Percentiles rank a stretch among this genome's conserved stretches.
Conservation (phyloP, 257 asterid genomes). For the Cinchona pubescens region DNA sequence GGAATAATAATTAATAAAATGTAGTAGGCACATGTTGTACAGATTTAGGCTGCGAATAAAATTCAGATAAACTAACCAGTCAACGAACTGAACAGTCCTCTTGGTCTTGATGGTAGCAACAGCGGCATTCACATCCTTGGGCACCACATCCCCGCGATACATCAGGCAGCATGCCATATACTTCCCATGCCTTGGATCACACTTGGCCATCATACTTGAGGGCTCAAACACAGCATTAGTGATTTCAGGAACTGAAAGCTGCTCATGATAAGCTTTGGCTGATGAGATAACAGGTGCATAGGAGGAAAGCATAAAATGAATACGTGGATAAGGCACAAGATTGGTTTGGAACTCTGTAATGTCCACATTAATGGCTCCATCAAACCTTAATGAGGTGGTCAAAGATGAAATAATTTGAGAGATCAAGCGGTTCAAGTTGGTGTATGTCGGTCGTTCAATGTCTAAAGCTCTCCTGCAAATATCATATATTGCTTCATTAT, state of each 20-base stretch:
- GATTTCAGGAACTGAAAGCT: conserved; percentile 20
- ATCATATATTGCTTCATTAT: conserved; percentile 25
- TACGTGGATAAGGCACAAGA: conserved; percentile 24
- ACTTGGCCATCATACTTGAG: conserved; percentile 24
- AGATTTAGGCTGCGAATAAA: neutral
- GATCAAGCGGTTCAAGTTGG: conserved; percentile 23
- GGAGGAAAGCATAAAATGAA: conserved; percentile 25
- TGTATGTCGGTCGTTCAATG: conserved; percentile 21
- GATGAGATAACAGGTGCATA: conserved; percentile 24
- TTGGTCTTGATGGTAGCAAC: conserved; percentile 21
- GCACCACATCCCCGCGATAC: conserved; percentile 23
- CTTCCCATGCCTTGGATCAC: conserved; percentile 23
- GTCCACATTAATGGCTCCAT: conserved; percentile 21
- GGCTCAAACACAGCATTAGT: conserved; percentile 21
- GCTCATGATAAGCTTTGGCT: conserved; percentile 24
- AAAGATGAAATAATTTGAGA: conserved; percentile 21
- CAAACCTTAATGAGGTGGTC: conserved; percentile 24
- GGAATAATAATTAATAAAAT: neutral
- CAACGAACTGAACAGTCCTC: conserved; percentile 20
- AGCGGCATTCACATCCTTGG: conserved; percentile 25
- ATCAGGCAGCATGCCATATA: conserved; percentile 25
- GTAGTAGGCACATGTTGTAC: neutral
- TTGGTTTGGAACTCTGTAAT: conserved; percentile 22
- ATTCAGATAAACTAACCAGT: conserved; percentile 14
- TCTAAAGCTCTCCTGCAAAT: conserved; percentile 23